phyloP scores from a whole-genome alignment of 2,329 filamentous ascomycete species.

The Ceratocystis variospora region DNA sequence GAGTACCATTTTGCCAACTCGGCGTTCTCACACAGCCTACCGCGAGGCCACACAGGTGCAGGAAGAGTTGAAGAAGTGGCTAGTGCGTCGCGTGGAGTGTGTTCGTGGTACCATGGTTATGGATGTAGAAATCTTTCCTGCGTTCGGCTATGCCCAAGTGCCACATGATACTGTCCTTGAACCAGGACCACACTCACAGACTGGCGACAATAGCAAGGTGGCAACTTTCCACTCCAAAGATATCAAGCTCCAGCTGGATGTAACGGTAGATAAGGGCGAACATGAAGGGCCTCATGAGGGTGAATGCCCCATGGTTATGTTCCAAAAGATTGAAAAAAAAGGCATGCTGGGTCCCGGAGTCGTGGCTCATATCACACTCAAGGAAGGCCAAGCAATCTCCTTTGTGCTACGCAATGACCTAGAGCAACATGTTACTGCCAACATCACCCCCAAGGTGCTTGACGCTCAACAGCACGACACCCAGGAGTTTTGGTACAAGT shows the following conservation, averaged over 20 bases:
- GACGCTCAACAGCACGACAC: constrained; percentile 54
- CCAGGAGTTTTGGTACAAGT: constrained; percentile 58
- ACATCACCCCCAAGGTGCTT: constrained; percentile 45
- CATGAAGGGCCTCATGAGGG: constrained; percentile 27
- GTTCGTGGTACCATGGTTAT: constrained; percentile 49
- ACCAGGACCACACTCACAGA: constrained; percentile 30
- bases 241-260: constrained; percentile 51
- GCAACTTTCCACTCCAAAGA: constrained; percentile 48
- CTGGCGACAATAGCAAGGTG: constrained; percentile 38
- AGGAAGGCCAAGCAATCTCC: constrained; percentile 54
- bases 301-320: constrained; percentile 39
- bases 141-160: constrained; percentile 55
- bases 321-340: constrained; percentile 38
- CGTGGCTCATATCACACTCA: constrained; percentile 43
- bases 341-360: constrained; percentile 49
- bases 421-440: constrained; percentile 40
- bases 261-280: constrained; percentile 49
- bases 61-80: constrained; percentile 54
- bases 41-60: constrained; percentile 41
- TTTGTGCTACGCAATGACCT: constrained; percentile 54
- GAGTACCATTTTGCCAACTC: constrained; percentile 38
- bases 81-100: constrained; percentile 59
- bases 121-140: constrained; percentile 59
- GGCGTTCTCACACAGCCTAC: constrained; percentile 37
- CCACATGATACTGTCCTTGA: constrained; percentile 46